Base-by-base conservation (phyloP, 2,329 filamentous ascomycete genomes). In the Emericellopsis cladophorae region DNA sequence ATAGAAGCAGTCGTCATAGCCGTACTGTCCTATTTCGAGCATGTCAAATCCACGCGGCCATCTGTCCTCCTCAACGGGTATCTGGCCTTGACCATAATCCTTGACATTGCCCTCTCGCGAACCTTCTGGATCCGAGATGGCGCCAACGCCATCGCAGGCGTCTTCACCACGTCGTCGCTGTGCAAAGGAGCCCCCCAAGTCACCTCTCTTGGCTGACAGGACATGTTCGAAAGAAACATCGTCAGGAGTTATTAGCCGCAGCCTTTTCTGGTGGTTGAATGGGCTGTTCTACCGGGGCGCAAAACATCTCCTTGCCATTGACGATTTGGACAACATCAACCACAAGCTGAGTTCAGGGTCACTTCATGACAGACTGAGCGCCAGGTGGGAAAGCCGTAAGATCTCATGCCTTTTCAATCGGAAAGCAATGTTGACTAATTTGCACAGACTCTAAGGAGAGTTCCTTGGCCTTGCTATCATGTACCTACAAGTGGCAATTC, bases 21-120 rank as follows among this genome's bases (percentile, higher is more conserved):
- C 1, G 36, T 50, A 0, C 36, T 63, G 3, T 59, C 58, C 1
- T 62, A 55, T 26, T n/a, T 43, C 0, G 60, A 65, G 42, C 61
- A 65, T 39, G 44, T 37, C 11, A 53, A 51, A 6, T 54, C 58
- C 5, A 45, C 48, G 2, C 49, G 53, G 15, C 58, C 62, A 1
- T 61, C 61, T 0, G 45, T 52, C 0, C 36, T 65, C 1, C 46
- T 64, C 11, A 51, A 46, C 33, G 12, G 42, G 8, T 65, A 56
- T 34, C 49, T 65, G 4, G 44, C 60, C 35, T 40, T 53, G 11
- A 54, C 55, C 0, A 45, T 56, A 7, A 35, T 62, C 14, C 54
- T 61, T 23, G 60, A 65, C 16, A 45, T 56, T 16, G 54, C 57
- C 2, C 48, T 52, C 8, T 45, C 51, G 2, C 46, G 61, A 23